phyloP scores from a whole-genome alignment of 2,329 filamentous ascomycete species.

The Penicillium olsonii region DNA sequence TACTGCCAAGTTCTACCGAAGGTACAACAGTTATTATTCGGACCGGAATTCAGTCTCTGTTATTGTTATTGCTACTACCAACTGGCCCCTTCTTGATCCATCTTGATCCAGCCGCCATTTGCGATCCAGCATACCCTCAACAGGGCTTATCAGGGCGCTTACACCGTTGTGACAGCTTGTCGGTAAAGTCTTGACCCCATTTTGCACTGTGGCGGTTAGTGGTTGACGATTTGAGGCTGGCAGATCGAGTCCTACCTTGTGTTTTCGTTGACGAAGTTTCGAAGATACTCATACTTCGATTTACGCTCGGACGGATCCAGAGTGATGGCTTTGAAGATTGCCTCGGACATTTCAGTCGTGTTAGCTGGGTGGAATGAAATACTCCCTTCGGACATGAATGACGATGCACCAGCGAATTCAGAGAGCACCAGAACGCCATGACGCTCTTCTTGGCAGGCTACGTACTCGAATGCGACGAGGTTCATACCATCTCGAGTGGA shows the following conservation, averaged over 20 bases:
- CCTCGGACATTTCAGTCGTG: slow-evolving; percentile 84
- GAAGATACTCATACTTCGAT: slow-evolving; percentile 78
- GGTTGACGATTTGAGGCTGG: background rate
- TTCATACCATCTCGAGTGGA: slow-evolving; percentile 97
- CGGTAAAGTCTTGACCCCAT: slow-evolving; percentile 36
- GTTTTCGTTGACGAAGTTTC: slow-evolving; percentile 89
- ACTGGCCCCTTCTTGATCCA: too few species aligned
- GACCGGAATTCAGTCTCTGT: too few species aligned
- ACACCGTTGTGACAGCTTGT: slow-evolving; percentile 22
- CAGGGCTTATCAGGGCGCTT: slow-evolving; percentile 4
- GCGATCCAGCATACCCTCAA: background rate
- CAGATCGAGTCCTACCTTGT: slow-evolving; percentile 59
- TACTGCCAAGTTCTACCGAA: too few species aligned
- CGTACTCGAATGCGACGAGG: slow-evolving; percentile 94
- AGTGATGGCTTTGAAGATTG: slow-evolving; percentile 81
- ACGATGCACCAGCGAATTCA: slow-evolving; percentile 92
- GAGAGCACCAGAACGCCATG: slow-evolving; percentile 92
- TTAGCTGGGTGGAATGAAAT: slow-evolving; percentile 96
- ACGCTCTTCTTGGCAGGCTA: slow-evolving; percentile 81
- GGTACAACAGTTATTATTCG: too few species aligned
- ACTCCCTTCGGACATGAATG: slow-evolving; percentile 77
- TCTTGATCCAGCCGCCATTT: background rate
- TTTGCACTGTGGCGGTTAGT: slow-evolving; percentile 25
- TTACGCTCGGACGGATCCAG: slow-evolving; percentile 81
- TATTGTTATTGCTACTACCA: too few species aligned